Evolutionary conservation across 2,329 filamentous ascomycete genomes (phyloP).

Genomic region (Arthroderma sp.): DNA sequence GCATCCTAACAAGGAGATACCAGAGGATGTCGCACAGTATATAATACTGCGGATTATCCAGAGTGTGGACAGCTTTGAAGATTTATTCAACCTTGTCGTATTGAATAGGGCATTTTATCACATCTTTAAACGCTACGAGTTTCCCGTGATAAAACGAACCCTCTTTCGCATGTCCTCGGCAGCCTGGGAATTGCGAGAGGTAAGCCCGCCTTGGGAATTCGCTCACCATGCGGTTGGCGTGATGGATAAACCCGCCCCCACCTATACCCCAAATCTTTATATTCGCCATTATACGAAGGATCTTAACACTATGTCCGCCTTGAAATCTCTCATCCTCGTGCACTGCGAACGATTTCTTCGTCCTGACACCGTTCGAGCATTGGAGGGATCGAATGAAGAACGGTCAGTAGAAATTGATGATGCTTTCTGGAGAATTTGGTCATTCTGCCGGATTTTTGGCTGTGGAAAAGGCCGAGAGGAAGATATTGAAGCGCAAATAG

Average conservation of each 20-base stretch:
- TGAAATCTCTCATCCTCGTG: constrained; percentile 44
- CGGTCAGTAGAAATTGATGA: constrained; percentile 43
- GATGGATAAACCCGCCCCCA: constrained; percentile 32
- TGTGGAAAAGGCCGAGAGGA: constrained; percentile 44
- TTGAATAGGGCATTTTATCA: constrained; percentile 45
- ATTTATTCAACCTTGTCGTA: constrained; percentile 42
- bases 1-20: constrained; percentile 18
- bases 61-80: constrained; percentile 36
- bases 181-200: constrained; percentile 48
- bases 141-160: constrained; percentile 39
- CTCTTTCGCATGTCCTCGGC: constrained; percentile 42
- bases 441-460: constrained; percentile 52
- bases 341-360: constrained; percentile 45
- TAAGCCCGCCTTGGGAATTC: constrained; percentile 38
- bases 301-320: constrained; percentile 38
- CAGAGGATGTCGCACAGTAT: constrained; percentile 33
- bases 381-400: constrained; percentile 34
- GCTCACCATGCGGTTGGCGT: constrained; percentile 25
- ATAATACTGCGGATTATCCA: constrained; percentile 41
- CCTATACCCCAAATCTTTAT: constrained; percentile 42
- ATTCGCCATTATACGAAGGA: constrained; percentile 40
- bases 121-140: constrained; percentile 45
- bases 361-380: constrained; percentile 41
- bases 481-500: constrained; percentile 46
- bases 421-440: constrained; percentile 54